Conservation (phyloP, 2,329 filamentous ascomycete species). For the Cercospora beticola region DNA sequence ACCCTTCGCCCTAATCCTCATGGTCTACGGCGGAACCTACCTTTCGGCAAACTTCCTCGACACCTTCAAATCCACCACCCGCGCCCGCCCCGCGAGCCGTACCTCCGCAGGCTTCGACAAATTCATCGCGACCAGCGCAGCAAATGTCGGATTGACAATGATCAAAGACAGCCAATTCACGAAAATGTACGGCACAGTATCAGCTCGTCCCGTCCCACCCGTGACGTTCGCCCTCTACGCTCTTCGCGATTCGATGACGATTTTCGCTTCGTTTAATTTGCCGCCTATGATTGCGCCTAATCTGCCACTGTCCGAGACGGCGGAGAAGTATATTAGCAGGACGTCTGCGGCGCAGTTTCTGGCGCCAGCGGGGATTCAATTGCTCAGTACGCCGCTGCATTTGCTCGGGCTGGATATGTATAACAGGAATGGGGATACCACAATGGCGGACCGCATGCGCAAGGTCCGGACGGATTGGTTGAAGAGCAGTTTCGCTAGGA, state of each 20-base stretch:
- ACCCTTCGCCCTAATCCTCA: conserved; percentile 66
- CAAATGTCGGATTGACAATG: conserved; percentile 82
- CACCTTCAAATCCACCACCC: conserved; percentile 67
- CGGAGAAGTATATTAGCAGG: conserved; percentile 53
- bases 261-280: conserved; percentile 89
- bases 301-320: conserved; percentile 50
- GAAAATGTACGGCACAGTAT: conserved; percentile 69
- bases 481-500: conserved; percentile 69
- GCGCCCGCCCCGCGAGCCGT: conserved; percentile 55
- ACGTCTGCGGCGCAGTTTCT: conserved; percentile 69
- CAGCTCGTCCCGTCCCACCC: conserved; percentile 52
- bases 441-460: conserved; percentile 60
- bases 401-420: conserved; percentile 83
- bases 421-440: conserved; percentile 59
- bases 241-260: conserved; percentile 78
- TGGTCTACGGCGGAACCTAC: conserved; percentile 85
- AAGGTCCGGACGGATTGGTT: conserved; percentile 74
- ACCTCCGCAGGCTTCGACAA: conserved; percentile 76
- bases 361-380: conserved; percentile 75
- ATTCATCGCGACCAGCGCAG: conserved; percentile 74
- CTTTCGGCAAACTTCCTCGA: conserved; percentile 84
- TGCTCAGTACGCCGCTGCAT: conserved; percentile 80
- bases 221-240: conserved; percentile 78
- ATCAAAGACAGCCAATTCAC: conserved; percentile 90
- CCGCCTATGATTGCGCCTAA: conserved; percentile 73